These are phyloP conservation scores for Otatea glauca DNA, from an alignment of 176 grass and related monocot species.

Conservation along the genomic window DNA sequence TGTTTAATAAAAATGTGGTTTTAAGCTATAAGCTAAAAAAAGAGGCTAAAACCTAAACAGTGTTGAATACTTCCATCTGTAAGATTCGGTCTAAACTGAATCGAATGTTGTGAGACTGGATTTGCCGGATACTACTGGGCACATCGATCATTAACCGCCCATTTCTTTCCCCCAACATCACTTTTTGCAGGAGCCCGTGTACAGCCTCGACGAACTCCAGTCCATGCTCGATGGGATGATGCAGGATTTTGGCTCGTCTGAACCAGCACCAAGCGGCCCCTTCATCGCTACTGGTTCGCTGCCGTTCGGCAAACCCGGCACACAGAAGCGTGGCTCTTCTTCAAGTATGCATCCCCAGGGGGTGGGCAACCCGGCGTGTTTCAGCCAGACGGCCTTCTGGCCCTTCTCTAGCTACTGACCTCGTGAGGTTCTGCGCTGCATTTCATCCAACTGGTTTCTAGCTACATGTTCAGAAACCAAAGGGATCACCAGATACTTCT, in stretches of 20 bases:
- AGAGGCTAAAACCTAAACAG: too few relatives aligned
- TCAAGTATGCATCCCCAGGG: conserved; percentile 24
- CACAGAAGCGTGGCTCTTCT: not conserved
- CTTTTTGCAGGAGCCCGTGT: conserved; percentile 54
- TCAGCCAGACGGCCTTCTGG: conserved; percentile 37
- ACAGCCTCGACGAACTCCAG: conserved; percentile 66
- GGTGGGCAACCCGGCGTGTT: conserved; percentile 33
- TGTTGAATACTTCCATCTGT: not conserved
- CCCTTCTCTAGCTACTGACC: conserved; percentile 24
- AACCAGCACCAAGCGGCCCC: conserved; percentile 5
- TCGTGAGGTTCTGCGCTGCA: not conserved
- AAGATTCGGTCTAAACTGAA: not conserved
- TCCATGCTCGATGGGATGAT: conserved; percentile 75
- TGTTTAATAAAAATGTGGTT: too few relatives aligned
- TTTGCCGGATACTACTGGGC: not conserved
- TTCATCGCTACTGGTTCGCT: not conserved
- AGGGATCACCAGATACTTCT: not conserved
- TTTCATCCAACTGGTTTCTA: not conserved
- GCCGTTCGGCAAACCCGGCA: not conserved
- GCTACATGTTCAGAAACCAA: not conserved
- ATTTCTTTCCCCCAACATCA: not conserved
- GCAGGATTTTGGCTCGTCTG: conserved; percentile 46
- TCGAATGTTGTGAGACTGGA: not conserved
- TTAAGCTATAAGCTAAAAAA: too few relatives aligned
- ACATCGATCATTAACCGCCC: not conserved